phyloP scores from a whole-genome alignment of 805 yeast species.

The Zygosaccharomyces pseudorouxii region DNA sequence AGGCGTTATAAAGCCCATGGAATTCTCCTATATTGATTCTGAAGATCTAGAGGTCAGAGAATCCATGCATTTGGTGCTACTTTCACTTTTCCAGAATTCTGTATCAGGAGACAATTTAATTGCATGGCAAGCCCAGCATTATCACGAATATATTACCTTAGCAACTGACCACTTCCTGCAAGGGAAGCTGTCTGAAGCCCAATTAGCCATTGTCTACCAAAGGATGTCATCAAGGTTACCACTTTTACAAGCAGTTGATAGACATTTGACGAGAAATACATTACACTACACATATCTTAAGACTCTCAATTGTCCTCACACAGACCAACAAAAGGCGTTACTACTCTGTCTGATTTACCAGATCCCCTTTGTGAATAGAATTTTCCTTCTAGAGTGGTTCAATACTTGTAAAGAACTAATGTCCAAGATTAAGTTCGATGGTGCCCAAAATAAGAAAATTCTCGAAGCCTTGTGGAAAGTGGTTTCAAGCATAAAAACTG shows the following conservation, averaged over 20 bases:
- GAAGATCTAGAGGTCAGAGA: slow-evolving; percentile 20
- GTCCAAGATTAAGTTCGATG: slow-evolving; percentile 4
- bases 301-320: slow-evolving; percentile 12
- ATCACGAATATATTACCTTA: slow-evolving; percentile 13
- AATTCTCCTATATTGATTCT: slow-evolving; percentile 10
- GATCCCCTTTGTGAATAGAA: slow-evolving; percentile 16
- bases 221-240: slow-evolving; percentile 16
- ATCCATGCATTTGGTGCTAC: slow-evolving; percentile 21
- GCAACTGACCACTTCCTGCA: slow-evolving; percentile 18
- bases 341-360: slow-evolving; percentile 24
- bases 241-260: slow-evolving; percentile 8
- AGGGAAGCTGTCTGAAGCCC: slow-evolving; percentile 17
- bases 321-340: slow-evolving; percentile 12
- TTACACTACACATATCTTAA: slow-evolving; percentile 22
- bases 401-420: slow-evolving; percentile 25
- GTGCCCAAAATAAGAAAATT: slow-evolving; percentile 8
- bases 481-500: slow-evolving; percentile 17
- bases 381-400: slow-evolving; percentile 23
- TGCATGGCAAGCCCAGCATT: slow-evolving; percentile 19
- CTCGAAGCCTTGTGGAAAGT: slow-evolving; percentile 23
- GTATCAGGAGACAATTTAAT: slow-evolving; percentile 3
- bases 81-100: slow-evolving; percentile 16
- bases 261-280: slow-evolving; percentile 19
- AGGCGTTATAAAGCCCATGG: slow-evolving; percentile 12
- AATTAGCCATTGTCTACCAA: slow-evolving; percentile 19